These are phyloP conservation scores for Candida sp. DNA, from an alignment of 1,139 yeast genomes.

Conservation along the genomic window DNA sequence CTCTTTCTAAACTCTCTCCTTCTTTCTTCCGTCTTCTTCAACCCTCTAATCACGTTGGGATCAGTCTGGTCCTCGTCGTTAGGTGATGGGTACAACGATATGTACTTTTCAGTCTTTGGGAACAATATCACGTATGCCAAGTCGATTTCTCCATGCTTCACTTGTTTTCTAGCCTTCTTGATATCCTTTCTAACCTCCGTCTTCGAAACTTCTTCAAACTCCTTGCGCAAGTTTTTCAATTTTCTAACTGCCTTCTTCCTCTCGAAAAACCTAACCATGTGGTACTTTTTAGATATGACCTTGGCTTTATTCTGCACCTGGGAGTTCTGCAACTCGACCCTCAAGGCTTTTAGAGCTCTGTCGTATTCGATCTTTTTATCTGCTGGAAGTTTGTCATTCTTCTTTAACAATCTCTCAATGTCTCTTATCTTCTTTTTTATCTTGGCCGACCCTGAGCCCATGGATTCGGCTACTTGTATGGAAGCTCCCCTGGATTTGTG, in stretches of 20 bases:
- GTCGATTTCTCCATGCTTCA: slow-evolving; percentile 69
- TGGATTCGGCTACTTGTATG: slow-evolving; percentile 31
- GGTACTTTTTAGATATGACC: slow-evolving; percentile 78
- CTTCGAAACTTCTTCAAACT: slow-evolving; percentile 40
- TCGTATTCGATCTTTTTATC: slow-evolving; percentile 82
- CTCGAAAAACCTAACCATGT: slow-evolving; percentile 94
- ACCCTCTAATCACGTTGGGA: slow-evolving; percentile 49
- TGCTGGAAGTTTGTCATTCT: slow-evolving; percentile 65
- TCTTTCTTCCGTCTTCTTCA: slow-evolving; percentile 50
- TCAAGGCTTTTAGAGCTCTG: slow-evolving; percentile 79
- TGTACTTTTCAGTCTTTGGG: slow-evolving; percentile 82
- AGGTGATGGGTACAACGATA: slow-evolving; percentile 67
- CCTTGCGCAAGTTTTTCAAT: slow-evolving; percentile 66
- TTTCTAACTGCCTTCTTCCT: slow-evolving; percentile 83
- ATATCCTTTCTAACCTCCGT: slow-evolving; percentile 54
- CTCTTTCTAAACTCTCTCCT: slow-evolving; percentile 54
- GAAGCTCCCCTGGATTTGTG: slow-evolving; percentile 15
- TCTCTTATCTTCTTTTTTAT: slow-evolving; percentile 89
- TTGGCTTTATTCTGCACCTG: slow-evolving; percentile 55
- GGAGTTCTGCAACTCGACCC: slow-evolving; percentile 64
- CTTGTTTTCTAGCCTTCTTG: slow-evolving; percentile 53
- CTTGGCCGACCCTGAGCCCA: slow-evolving; percentile 51
- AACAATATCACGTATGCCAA: slow-evolving; percentile 77
- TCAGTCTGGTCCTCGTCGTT: slow-evolving; percentile 30
- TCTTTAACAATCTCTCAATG: slow-evolving; percentile 69